These are phyloP conservation scores for Graphilbum fragrans DNA, from an alignment of 2,329 filamentous ascomycete species.

Conservation along the genomic window DNA sequence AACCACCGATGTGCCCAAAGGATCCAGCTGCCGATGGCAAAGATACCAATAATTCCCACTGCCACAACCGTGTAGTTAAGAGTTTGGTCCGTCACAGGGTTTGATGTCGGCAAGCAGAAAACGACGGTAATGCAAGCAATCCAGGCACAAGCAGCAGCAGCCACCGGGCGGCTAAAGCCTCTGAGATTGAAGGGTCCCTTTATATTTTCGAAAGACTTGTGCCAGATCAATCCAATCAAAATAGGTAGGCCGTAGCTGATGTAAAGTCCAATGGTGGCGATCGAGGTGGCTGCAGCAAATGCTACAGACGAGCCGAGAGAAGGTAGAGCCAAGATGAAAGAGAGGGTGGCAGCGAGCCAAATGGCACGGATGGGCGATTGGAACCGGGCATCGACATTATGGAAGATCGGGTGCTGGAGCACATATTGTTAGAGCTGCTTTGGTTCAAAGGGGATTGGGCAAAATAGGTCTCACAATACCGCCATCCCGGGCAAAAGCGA, in stretches of 20 bases:
- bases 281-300: slow-evolving; percentile 45
- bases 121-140: slow-evolving; percentile 42
- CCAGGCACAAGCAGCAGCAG: slow-evolving; percentile 34
- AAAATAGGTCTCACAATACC: slow-evolving; percentile 26
- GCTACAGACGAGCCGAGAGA: slow-evolving; percentile 42
- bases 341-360: slow-evolving; percentile 40
- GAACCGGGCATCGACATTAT: slow-evolving; percentile 37
- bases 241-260: slow-evolving; percentile 47
- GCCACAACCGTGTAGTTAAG: slow-evolving; percentile 48
- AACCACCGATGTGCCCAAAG: slow-evolving; percentile 43
- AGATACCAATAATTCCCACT: slow-evolving; percentile 41
- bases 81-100: slow-evolving; percentile 42
- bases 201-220: slow-evolving; percentile 30
- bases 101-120: slow-evolving; percentile 43
- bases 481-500: slow-evolving; percentile 42
- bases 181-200: slow-evolving; percentile 45
- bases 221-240: slow-evolving; percentile 39
- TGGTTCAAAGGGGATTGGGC: not conserved
- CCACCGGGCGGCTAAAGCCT: slow-evolving; percentile 31
- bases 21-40: slow-evolving; percentile 34
- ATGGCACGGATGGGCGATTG: slow-evolving; percentile 37
- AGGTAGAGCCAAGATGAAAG: slow-evolving; percentile 42
- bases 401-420: slow-evolving; percentile 25
- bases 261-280: slow-evolving; percentile 47
- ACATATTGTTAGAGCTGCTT: not conserved